phyloP scores from a whole-genome alignment of 192 early-diverging fungal species.

The Backusella circina region DNA sequence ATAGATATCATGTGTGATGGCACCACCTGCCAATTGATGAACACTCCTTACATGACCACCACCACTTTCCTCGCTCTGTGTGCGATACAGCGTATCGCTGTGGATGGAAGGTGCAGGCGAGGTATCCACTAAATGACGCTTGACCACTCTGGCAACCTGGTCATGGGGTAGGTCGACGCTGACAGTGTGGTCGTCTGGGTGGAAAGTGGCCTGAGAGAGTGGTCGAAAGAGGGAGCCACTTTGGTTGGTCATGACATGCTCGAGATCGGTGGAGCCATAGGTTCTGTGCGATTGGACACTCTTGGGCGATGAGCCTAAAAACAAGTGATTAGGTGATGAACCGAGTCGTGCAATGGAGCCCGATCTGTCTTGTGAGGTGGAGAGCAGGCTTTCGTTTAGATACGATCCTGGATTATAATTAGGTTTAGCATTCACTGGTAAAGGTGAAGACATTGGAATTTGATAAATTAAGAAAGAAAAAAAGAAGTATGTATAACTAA shows the following conservation, averaged over 20 bases:
- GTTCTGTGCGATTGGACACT: conserved; percentile 7
- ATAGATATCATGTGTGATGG: conserved; percentile 86
- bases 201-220: neutral
- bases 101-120: conserved; percentile 15
- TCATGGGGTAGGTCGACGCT: conserved; percentile 28
- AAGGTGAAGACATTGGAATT: conserved; percentile 11
- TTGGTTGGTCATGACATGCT: conserved; percentile 9
- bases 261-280: conserved; percentile 16
- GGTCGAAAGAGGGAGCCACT: conserved; percentile 12
- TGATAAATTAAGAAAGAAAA: neutral
- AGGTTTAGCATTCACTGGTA: conserved; percentile 20
- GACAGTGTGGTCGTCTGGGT: conserved; percentile 24
- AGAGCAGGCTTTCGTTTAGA: conserved; percentile 4
- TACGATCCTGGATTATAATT: neutral
- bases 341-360: conserved; percentile 4
- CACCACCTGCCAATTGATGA: conserved; percentile 63
- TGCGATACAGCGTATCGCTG: neutral
- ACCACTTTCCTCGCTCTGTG: neutral
- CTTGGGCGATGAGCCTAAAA: neutral
- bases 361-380: conserved; percentile 7
- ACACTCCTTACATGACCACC: conserved; percentile 6
- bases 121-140: conserved; percentile 26
- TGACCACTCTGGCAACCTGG: conserved; percentile 31
- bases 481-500: neutral
- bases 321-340: conserved; percentile 4